Base-by-base conservation (phyloP, 768 basidiomycete species). In the Termitomyces sp. region DNA sequence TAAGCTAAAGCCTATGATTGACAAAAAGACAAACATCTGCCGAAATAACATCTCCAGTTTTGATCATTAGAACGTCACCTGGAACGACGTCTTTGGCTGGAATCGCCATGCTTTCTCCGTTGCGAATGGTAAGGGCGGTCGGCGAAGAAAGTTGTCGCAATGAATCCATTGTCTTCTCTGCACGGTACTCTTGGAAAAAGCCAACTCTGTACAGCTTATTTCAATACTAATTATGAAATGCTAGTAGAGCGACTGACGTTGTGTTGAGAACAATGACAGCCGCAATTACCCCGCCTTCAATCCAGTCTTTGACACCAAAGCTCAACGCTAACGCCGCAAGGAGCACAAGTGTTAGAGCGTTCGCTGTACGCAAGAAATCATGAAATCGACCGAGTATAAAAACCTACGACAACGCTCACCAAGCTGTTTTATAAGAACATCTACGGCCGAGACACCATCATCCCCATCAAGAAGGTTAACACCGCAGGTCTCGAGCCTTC, bases 271-370 rank as follows among this genome's bases (percentile, higher is more conserved):
- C 63, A 26, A 76, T 71, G 41, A 77, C 71, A 28, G 71, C 74
- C n/a, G 73, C 74, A 46, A 79, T 76, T 10, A 79, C 77, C 32
- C 75, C 78, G 6, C 77, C 78, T 63, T 78, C 76, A 52, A 82
- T 75, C 64, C 72, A 84, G 49, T 79, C 78, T 61, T 77, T 66
- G 26, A 80, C 78, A 54, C 77, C 81, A 59, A 83, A 80, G 8
- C 78, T 80, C 9, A 83, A 28, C 3, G 76, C 77, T 65, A 83
- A 69, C 5, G 74, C 74, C 10, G 68, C 71, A 12, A 71, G 47
- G 11, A 74, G 59, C 7, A 71, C 70, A 2, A 72, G 51, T 32
- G 68, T 72, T 50, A 78, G 64, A 2, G 76, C 77, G 59, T 78
- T 77, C 21, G 76, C 75, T 72, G 45, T 19, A 47, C 34, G 34